These are phyloP conservation scores for Fusarium buxicola DNA, from an alignment of 2,329 filamentous ascomycete genomes.

Conservation along the genomic window DNA sequence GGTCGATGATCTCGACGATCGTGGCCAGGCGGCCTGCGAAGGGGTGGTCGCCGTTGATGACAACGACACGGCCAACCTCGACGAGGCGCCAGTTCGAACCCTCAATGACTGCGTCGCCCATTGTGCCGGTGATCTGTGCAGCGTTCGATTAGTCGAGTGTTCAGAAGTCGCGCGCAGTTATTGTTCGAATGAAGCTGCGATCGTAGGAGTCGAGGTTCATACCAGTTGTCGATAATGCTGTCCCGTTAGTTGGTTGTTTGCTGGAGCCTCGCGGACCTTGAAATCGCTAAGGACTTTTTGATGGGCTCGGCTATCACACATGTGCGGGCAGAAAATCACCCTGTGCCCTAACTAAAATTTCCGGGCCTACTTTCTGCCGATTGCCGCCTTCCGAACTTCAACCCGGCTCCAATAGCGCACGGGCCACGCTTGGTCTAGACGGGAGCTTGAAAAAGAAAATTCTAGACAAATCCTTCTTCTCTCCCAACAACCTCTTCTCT, in stretches of 20 bases:
- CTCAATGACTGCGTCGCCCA: conserved; percentile 86
- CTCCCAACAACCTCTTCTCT: conserved; percentile 12
- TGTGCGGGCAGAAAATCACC: conserved; percentile 56
- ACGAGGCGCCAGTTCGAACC: conserved; percentile 92
- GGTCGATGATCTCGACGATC: conserved; percentile 99
- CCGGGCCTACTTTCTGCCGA: conserved; percentile 49
- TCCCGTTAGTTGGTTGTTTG: conserved; percentile 54
- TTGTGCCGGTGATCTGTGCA: conserved; percentile 72
- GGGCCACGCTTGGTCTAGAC: conserved; percentile 32
- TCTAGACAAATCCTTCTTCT: conserved; percentile 13
- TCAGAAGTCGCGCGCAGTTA: conserved; percentile 43
- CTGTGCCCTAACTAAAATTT: conserved; percentile 56
- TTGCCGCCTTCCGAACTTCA: conserved; percentile 1
- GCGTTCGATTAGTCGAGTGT: conserved; percentile 50
- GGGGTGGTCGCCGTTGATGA: conserved; percentile 84
- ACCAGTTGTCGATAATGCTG: conserved; percentile 55
- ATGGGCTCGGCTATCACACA: conserved; percentile 51
- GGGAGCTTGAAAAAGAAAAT: conserved; percentile 47
- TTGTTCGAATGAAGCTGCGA: conserved; percentile 41
- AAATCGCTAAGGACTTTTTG: conserved; percentile 57
- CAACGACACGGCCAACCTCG: conserved; percentile 97
- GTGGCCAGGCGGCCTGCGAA: conserved; percentile 87
- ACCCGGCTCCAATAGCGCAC: conserved; percentile 22
- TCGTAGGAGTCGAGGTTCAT: conserved; percentile 50
- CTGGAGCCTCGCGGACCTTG: conserved; percentile 52